Evolutionary conservation across 2,329 filamentous ascomycete genomes (phyloP).

Genomic region (Tricladium varicosporioides): DNA sequence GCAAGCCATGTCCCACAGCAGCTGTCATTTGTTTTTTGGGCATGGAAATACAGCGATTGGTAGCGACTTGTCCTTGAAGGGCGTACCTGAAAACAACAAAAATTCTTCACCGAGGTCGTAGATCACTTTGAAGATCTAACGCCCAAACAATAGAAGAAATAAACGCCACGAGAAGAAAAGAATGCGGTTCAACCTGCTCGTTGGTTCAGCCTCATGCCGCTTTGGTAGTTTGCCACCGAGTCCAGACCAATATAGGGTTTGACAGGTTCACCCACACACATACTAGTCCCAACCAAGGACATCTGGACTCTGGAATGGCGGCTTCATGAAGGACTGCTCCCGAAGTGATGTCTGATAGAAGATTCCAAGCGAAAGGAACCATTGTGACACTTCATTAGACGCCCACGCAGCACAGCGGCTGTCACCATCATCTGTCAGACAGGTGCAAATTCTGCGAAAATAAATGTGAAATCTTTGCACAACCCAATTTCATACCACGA

Average conservation of each 20-base stretch:
- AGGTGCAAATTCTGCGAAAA: not conserved
- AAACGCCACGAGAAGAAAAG: not conserved
- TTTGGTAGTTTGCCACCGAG: not conserved
- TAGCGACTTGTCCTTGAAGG: not conserved
- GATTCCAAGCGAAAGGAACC: not conserved
- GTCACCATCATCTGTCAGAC: constrained; percentile 2
- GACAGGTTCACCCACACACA: not conserved
- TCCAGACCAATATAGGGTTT: not conserved
- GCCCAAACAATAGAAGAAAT: not conserved
- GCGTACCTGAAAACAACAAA: not conserved
- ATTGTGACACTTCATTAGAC: constrained; percentile 1
- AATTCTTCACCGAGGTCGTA: not conserved
- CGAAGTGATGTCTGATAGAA: not conserved
- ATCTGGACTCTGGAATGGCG: not conserved
- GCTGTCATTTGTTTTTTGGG: constrained; percentile 2
- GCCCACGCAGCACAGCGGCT: not conserved
- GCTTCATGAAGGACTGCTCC: not conserved
- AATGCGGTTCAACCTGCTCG: not conserved
- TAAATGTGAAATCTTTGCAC: not conserved
- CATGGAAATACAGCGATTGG: constrained; percentile 1
- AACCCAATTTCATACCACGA: not conserved
- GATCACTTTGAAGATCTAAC: not conserved
- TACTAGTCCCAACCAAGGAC: not conserved
- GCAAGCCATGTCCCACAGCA: constrained; percentile 1
- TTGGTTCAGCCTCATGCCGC: not conserved